Percentiles rank a stretch among this genome's conserved stretches.
Conservation (phyloP, 768 basidiomycete species). For the Clitopilus hobsonii region DNA sequence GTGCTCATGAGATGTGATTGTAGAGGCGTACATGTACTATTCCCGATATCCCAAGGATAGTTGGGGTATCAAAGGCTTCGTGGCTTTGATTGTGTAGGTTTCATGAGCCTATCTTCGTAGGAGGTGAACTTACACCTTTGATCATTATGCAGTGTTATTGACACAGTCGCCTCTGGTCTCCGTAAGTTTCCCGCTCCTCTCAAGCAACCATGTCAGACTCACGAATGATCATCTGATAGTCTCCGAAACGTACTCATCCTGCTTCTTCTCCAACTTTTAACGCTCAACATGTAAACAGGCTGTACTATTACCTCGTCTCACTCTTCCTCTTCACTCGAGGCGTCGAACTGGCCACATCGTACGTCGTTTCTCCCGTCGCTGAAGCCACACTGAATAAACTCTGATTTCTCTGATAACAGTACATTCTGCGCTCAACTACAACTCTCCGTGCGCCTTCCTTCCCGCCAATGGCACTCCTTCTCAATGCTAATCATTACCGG, state of each 20-base stretch:
- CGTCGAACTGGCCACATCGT: constrained; percentile 10
- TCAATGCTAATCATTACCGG: too few relatives aligned
- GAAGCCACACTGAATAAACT: not conserved
- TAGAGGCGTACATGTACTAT: constrained; percentile 16
- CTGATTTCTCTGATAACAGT: too few relatives aligned
- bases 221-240: not conserved
- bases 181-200: constrained; percentile 3
- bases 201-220: not conserved
- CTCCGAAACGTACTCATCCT: constrained; percentile 10
- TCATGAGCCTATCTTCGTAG: constrained; percentile 4
- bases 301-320: constrained; percentile 14
- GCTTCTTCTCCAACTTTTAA: not conserved
- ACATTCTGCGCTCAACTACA: constrained; percentile 12
- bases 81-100: not conserved
- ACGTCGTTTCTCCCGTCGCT: constrained; percentile 3
- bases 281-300: not conserved
- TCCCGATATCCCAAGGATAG: constrained; percentile 12
- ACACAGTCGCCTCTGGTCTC: constrained; percentile 9
- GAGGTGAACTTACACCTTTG: not conserved
- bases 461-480: not conserved
- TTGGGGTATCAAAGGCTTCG: constrained; percentile 6
- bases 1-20: too few relatives aligned
- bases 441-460: constrained; percentile 9
- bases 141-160: constrained; percentile 6
- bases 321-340: constrained; percentile 13